Conservation (phyloP, 2,329 filamentous ascomycete genomes). For the Lasiodiplodia sp. region DNA sequence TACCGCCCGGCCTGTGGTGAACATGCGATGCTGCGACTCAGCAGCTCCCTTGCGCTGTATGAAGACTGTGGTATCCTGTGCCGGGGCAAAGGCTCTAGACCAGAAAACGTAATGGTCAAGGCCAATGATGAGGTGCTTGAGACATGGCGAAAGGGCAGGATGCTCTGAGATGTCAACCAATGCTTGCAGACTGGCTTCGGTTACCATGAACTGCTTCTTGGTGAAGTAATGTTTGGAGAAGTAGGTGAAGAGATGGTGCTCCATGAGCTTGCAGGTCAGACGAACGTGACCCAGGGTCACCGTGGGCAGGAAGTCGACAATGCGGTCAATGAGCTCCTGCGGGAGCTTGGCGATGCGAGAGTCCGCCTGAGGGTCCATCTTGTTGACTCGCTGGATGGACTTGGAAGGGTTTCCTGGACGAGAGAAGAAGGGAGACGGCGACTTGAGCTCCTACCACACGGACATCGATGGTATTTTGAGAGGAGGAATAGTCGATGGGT, state of each 20-base stretch:
- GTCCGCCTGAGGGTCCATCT: not conserved
- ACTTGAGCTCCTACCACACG: not conserved
- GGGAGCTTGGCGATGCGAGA: constrained; percentile 53
- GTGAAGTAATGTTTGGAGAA: constrained; percentile 71
- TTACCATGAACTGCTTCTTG: constrained; percentile 71
- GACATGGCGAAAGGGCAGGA: constrained; percentile 47
- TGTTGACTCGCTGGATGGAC: not conserved
- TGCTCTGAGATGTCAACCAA: constrained; percentile 55
- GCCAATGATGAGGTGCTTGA: constrained; percentile 60
- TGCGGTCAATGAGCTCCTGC: constrained; percentile 65
- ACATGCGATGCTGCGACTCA: constrained; percentile 39
- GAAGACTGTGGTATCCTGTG: constrained; percentile 17
- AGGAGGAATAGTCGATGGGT: not conserved
- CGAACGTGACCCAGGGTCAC: constrained; percentile 64
- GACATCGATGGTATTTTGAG: not conserved
- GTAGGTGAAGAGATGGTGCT: constrained; percentile 60
- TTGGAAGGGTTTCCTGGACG: not conserved
- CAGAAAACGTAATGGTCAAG: constrained; percentile 43
- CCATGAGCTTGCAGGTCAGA: constrained; percentile 62
- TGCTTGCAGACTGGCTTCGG: constrained; percentile 62
- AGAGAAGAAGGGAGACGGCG: not conserved
- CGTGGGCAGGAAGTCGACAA: constrained; percentile 63
- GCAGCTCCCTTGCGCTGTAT: constrained; percentile 35
- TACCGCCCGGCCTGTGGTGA: constrained; percentile 56
- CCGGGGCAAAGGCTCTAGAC: constrained; percentile 33